Evolutionary conservation across 2,329 filamentous ascomycete genomes (phyloP).

Genomic region (Alternaria arborescens): DNA sequence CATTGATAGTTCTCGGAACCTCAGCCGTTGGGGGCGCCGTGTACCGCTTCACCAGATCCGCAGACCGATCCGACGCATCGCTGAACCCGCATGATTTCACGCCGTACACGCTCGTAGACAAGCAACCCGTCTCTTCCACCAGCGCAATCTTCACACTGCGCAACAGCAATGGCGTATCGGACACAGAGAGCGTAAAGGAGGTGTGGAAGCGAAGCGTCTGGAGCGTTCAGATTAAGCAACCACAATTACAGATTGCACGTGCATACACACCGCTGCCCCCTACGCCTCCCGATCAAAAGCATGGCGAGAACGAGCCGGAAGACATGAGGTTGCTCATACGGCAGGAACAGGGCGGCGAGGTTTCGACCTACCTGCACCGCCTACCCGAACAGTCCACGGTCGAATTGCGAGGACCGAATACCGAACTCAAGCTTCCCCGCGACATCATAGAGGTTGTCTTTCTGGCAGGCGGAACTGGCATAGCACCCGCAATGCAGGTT

Average conservation of each 20-base stretch:
- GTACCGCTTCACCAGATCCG: slow-evolving; percentile 41
- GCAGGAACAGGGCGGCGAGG: slow-evolving; percentile 80
- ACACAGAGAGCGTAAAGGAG: slow-evolving; percentile 44
- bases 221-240: slow-evolving; percentile 94
- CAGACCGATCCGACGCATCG: slow-evolving; percentile 37
- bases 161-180: slow-evolving; percentile 48
- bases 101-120: slow-evolving; percentile 70
- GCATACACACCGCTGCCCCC: slow-evolving; percentile 89
- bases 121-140: slow-evolving; percentile 70
- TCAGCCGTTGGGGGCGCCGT: slow-evolving; percentile 46
- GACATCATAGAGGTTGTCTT: slow-evolving; percentile 73
- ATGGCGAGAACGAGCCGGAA: slow-evolving; percentile 40
- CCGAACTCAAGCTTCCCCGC: slow-evolving; percentile 69
- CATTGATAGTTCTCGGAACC: slow-evolving; percentile 44
- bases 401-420: slow-evolving; percentile 79
- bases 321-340: slow-evolving; percentile 78
- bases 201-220: slow-evolving; percentile 73
- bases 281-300: slow-evolving; percentile 43
- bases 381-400: slow-evolving; percentile 70
- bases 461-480: slow-evolving; percentile 89
- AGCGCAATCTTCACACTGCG: slow-evolving; percentile 73
- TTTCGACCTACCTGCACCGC: slow-evolving; percentile 80
- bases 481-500: slow-evolving; percentile 87
- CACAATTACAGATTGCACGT: slow-evolving; percentile 88
- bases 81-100: slow-evolving; percentile 70